Evolutionary conservation across 495 filamentous ascomycete genomes (phyloP), one percentile per base, ranked within the genome.

Genomic region (Xylaria bambusicola): DNA sequence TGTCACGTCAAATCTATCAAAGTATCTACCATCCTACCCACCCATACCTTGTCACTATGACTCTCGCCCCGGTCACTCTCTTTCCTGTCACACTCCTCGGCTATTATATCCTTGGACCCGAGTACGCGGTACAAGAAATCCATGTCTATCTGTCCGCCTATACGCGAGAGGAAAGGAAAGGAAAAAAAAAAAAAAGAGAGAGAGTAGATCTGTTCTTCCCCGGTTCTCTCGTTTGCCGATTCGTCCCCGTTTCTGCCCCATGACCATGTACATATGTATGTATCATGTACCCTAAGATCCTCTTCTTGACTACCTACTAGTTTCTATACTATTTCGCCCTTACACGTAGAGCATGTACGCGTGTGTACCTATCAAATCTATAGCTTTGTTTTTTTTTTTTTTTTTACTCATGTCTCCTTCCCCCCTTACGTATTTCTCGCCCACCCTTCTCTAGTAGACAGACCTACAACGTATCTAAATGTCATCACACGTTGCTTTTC

Each of bases 11-110:
- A 29, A 52, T 52, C 53, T 62, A 62, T 66, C 56, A 62, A 54
- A 56, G 44, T 15, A 15, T n/a, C n/a, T 38, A 15, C 13, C 3
- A 38, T 6, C 5, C 5, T 9, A 8, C 15, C 13, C 36, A 6
- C 36, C 15, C 10, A 26, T 20, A 0, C 49, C 6, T 10, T 40
- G 49, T 40, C 18, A 33, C 20, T 20, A 6, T 9, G 10, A 1
- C 10, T 33, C 46, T 33, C 26, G 13, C 5, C 24, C 15, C 21
- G n/a, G 8, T 62, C 63, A 62, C 49, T 50, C 60, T 56, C 51
- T 52, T 57, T 59, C 50, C 50, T 66, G 57, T 58, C 60, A 54
- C 46, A 52, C 47, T 38, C 21, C 60, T 67, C 54, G 46, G 62
- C 58, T 20, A 62, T 61, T 59, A 59, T 59, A 64, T 53, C 35